Percentiles rank a stretch among this genome's conserved stretches.
phyloP scores from a whole-genome alignment of 2,329 filamentous ascomycete species.

The Penicillium freii region DNA sequence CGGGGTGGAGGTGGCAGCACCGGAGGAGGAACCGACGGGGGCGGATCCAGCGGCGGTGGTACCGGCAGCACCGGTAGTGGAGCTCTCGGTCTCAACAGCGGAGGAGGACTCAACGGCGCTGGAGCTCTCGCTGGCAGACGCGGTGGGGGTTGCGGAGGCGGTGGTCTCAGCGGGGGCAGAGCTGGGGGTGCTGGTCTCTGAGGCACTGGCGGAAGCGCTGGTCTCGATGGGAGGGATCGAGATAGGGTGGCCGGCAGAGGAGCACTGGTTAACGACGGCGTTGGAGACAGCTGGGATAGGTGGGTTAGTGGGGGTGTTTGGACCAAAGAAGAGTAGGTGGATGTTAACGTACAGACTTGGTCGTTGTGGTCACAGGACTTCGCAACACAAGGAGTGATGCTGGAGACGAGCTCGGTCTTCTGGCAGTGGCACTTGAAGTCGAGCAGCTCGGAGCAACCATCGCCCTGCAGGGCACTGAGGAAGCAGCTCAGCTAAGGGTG shows the following conservation, averaged over 20 bases:
- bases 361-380: slow-evolving; percentile 41
- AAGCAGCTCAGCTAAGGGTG: slow-evolving; percentile 48
- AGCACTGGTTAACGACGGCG: slow-evolving; percentile 36
- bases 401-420: slow-evolving; percentile 43
- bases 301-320: background rate
- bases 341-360: slow-evolving; percentile 34
- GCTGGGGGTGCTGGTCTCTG: slow-evolving; percentile 7
- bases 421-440: slow-evolving; percentile 54
- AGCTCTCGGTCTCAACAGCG: background rate
- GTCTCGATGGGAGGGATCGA: slow-evolving; percentile 33
- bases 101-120: slow-evolving; percentile 5
- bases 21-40: slow-evolving; percentile 15
- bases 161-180: slow-evolving; percentile 8
- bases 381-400: slow-evolving; percentile 50
- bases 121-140: slow-evolving; percentile 11
- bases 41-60: slow-evolving; percentile 8
- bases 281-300: slow-evolving; percentile 35
- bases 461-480: slow-evolving; percentile 39
- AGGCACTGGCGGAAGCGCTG: slow-evolving; percentile 8
- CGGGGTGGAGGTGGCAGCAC: slow-evolving; percentile 20
- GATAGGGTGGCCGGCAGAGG: slow-evolving; percentile 38
- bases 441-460: slow-evolving; percentile 47
- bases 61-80: slow-evolving; percentile 5
- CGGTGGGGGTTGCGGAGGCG: slow-evolving; percentile 8
- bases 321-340: rapidly evolving